Base-by-base conservation (phyloP, 2,329 filamentous ascomycete genomes). In the Triangularia verruculosa region DNA sequence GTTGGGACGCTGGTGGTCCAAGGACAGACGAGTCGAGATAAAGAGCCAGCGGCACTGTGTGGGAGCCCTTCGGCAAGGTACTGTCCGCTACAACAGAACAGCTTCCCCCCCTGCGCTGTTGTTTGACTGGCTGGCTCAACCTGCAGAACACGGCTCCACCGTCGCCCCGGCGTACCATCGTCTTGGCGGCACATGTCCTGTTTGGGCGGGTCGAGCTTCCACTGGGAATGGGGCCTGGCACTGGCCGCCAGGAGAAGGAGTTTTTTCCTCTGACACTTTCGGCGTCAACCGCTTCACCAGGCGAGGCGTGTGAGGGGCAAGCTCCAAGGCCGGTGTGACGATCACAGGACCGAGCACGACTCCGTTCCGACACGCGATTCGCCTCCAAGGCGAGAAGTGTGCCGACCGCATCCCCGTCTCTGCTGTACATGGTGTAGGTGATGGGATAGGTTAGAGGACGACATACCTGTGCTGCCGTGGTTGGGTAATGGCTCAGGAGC, bases 201-300 rank as follows among this genome's bases (percentile, higher is more conserved):
- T 57, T 62, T 39, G 56, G 60, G 62, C 61, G 39, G 59, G 57
- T 25, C 30, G 47, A n/a, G 27, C 28, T 56, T 30, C 63, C 65
- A 66, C 61, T 64, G 59, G 66, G 58, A 30, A 59, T 58, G 56
- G 34, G 39, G 34, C 56, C 39, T 20, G 27, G 22, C 27, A 30
- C 55, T 22, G 54, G 54, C 54, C 39, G 43, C 67, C 39, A 17
- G 39, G 57, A 61, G 30, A 22, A 68, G 71, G 70, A 67, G 68
- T 66, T 57, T 63, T 47, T 51, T 52, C 63, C 67, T 72, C 69
- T 68, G 66, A 73, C 71, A 70, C 67, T 68, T 70, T 70, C 69
- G 68, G 70, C 71, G 67, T 72, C 71, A 71, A 71, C 68, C 64
- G 64, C 63, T 32, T 54, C 32, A 34, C 34, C 57, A 64, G 62